These are phyloP conservation scores for Gracilaria domingensis DNA, from an alignment of 23 red algal species.

Conservation along the genomic window DNA sequence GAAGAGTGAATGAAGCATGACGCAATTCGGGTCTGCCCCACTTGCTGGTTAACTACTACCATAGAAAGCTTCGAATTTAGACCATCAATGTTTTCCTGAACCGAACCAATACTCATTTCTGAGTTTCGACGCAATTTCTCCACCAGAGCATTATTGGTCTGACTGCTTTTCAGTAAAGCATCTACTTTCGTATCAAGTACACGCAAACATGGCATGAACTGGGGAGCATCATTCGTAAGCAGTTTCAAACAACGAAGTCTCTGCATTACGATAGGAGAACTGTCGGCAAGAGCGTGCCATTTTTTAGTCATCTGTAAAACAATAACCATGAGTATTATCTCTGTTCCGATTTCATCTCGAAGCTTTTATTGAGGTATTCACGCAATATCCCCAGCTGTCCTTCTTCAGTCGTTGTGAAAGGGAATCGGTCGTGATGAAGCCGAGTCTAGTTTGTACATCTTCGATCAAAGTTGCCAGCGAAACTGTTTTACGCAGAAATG, in stretches of 20 bases:
- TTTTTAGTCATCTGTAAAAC: conserved; percentile 58
- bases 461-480: conserved; percentile 28
- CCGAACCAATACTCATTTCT: conserved; percentile 21
- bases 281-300: conserved; percentile 52
- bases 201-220: conserved; percentile 38
- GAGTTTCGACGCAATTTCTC: conserved; percentile 30
- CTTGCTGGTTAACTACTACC: conserved; percentile 10
- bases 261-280: conserved; percentile 41
- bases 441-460: conserved; percentile 47
- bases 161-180: conserved; percentile 34
- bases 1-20: background rate
- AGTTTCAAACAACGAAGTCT: conserved; percentile 51
- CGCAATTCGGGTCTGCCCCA: background rate
- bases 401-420: conserved; percentile 54
- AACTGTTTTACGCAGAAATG: conserved; percentile 59
- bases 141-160: conserved; percentile 36
- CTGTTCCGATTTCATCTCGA: conserved; percentile 27
- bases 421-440: conserved; percentile 16
- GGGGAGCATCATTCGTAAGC: conserved; percentile 49
- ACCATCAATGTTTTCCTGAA: conserved; percentile 46
- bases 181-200: conserved; percentile 42
- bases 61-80: conserved; percentile 31
- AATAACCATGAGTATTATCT: conserved; percentile 25
- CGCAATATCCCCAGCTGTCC: conserved; percentile 59
- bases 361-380: conserved; percentile 37